phyloP scores from a whole-genome alignment of 208 protist species.

The Phytomonas sp. region DNA sequence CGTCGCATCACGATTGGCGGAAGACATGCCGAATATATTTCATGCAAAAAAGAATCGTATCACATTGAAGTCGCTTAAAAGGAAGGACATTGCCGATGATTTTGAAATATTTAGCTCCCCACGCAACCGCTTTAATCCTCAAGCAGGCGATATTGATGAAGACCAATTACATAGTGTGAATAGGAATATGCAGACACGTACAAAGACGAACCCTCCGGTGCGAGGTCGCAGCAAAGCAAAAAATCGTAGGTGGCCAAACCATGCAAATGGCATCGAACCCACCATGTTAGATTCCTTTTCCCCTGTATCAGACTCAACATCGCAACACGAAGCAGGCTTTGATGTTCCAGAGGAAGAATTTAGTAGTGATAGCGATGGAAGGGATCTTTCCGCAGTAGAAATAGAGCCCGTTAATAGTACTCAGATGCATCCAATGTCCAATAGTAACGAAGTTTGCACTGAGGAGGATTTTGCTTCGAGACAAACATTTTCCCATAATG shows the following conservation, averaged over 20 bases:
- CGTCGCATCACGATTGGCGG: background rate
- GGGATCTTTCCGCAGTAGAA: background rate
- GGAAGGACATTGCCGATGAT: constrained; percentile 65
- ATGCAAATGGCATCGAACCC: background rate
- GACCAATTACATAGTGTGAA: background rate
- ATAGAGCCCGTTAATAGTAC: background rate
- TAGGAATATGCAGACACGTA: background rate
- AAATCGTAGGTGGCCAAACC: background rate
- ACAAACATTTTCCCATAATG: background rate
- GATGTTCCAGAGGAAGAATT: background rate
- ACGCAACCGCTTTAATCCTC: background rate
- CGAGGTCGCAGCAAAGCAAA: background rate
- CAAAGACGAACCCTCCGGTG: background rate
- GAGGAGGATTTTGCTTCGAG: background rate
- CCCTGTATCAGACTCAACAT: background rate
- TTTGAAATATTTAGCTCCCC: constrained; percentile 44
- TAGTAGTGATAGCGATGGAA: background rate
- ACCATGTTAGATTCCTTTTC: background rate
- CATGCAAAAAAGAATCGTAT: constrained; percentile 43
- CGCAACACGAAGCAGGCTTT: background rate
- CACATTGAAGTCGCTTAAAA: constrained; percentile 70
- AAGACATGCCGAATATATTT: constrained; percentile 13
- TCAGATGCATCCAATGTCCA: background rate
- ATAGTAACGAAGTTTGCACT: background rate
- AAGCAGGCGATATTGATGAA: background rate